These are phyloP conservation scores for Pseudovirgaria hyperparasitica DNA, from an alignment of 2,329 filamentous ascomycete species.

Conservation along the genomic window DNA sequence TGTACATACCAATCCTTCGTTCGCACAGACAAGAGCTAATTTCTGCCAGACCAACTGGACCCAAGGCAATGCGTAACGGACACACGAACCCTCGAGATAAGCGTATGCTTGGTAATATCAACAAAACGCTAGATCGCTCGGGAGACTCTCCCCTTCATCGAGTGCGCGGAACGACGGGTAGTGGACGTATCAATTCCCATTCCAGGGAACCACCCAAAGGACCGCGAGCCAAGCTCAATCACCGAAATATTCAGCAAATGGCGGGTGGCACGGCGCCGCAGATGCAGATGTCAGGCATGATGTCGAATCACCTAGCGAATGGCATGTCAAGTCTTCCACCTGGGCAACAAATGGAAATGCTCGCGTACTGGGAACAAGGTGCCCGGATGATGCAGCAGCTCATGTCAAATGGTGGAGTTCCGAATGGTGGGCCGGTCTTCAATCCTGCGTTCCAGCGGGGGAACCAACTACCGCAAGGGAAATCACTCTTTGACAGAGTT, in stretches of 20 bases:
- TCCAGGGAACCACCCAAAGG: slow-evolving; percentile 58
- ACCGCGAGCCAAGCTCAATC: slow-evolving; percentile 40
- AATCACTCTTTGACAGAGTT: slow-evolving; percentile 65
- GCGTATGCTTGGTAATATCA: slow-evolving; percentile 74
- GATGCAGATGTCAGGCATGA: slow-evolving; percentile 19
- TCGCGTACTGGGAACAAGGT: slow-evolving; percentile 73
- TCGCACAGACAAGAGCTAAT: too few species aligned
- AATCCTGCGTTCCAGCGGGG: slow-evolving; percentile 41
- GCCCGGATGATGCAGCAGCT: slow-evolving; percentile 42
- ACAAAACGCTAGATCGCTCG: slow-evolving; percentile 68
- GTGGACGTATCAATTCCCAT: slow-evolving; percentile 72
- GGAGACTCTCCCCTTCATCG: slow-evolving; percentile 68
- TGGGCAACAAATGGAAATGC: slow-evolving; percentile 63
- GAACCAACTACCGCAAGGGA: slow-evolving; percentile 26
- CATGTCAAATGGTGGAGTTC: too few species aligned
- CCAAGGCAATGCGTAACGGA: slow-evolving; percentile 82
- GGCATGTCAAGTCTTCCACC: slow-evolving; percentile 48
- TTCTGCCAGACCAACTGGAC: slow-evolving; percentile 69
- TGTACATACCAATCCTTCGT: too few species aligned
- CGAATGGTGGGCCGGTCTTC: slow-evolving; percentile 35
- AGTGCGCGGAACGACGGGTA: slow-evolving; percentile 55
- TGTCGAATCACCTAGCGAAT: slow-evolving; percentile 29
- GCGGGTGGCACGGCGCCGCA: slow-evolving; percentile 26
- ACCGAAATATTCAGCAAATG: slow-evolving; percentile 21
- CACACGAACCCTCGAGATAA: slow-evolving; percentile 50